Evolutionary conservation across 108 stramenopile species (phyloP), one percentile per base, ranked within the genome.

Genomic region (Fistulifera solaris): DNA sequence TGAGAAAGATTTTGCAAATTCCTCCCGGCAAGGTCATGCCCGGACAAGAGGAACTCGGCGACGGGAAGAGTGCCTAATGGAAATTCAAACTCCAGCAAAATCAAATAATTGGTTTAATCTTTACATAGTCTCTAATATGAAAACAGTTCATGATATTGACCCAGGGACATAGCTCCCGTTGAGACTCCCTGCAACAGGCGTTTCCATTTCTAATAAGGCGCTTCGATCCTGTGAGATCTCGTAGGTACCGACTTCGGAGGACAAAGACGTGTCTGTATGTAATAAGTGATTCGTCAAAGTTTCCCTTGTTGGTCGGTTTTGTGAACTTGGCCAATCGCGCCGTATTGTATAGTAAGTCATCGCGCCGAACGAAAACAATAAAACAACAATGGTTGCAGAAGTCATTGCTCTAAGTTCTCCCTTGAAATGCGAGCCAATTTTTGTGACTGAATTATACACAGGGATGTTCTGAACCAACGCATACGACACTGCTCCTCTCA

Each of bases 21-120:
- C 93, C 93, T 19, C 66, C 38, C 48, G 85, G 85, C 1, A 94
- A 94, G 59, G 66, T 89, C 17, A 94, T 94, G 93, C 93, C 93
- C 21, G 93, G 93, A 24, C 55, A 71, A 35, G 89, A 90, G 58
- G 80, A 87, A 52, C 80, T 94, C 57, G 93, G 93, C 0, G 83
- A 94, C 67, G 93, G 93, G 38, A 87, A 66, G 39, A 26, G 23
- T 4, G 44, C 11, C 4, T 19, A 45, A 21, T 40, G 14, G 14
- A 14, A 40, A 13, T 40, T 13, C 40, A 13, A 40, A 40, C 40
- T 40, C n/a, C n/a, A n/a, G n/a, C n/a, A n/a, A 17, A 48, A 48
- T 11, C 14, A 40, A 14, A 40, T n/a, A n/a, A n/a, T n/a, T n/a
- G n/a, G n/a, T n/a, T n/a, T n/a, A n/a, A n/a, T n/a, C n/a, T n/a